Evolutionary conservation across 2,329 filamentous ascomycete genomes (phyloP).

Genomic region (Monosporascus sp.): DNA sequence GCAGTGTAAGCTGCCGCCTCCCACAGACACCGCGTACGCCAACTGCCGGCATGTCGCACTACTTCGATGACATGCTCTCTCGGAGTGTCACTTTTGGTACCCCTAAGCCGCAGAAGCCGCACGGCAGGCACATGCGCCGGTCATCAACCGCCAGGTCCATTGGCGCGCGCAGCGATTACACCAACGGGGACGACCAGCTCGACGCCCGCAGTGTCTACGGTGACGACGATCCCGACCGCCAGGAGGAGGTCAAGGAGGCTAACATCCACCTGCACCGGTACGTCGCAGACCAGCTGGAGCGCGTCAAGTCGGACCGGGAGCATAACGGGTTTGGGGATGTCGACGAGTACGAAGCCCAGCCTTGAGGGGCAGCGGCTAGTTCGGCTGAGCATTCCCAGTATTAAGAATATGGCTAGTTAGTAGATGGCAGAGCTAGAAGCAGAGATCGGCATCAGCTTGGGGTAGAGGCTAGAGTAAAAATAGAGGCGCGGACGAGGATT

Average conservation of each 20-base stretch:
- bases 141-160: slow-evolving; percentile 82
- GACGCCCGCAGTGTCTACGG: slow-evolving; percentile 37
- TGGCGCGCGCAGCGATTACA: slow-evolving; percentile 73
- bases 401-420: no score
- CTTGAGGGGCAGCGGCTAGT: slow-evolving; percentile 2
- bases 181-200: slow-evolving; percentile 41
- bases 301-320: slow-evolving; percentile 56
- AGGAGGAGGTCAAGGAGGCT: slow-evolving; percentile 46
- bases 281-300: slow-evolving; percentile 72
- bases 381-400: no score
- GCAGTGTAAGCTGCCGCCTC: slow-evolving; percentile 77
- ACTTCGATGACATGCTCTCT: slow-evolving; percentile 87
- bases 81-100: slow-evolving; percentile 41
- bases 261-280: slow-evolving; percentile 74
- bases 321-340: slow-evolving; percentile 16
- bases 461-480: slow-evolving; percentile 1
- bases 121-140: slow-evolving; percentile 57
- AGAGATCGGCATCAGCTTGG: neutral
- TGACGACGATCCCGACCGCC: slow-evolving; percentile 48
- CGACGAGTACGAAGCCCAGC: slow-evolving; percentile 29
- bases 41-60: slow-evolving; percentile 76
- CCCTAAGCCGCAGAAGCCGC: slow-evolving; percentile 38
- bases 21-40: slow-evolving; percentile 91
- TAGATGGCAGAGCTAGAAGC: neutral
- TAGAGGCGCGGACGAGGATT: neutral